These are phyloP conservation scores for Penicillium fimorum DNA, from an alignment of 495 filamentous ascomycete genomes.

Conservation along the genomic window DNA sequence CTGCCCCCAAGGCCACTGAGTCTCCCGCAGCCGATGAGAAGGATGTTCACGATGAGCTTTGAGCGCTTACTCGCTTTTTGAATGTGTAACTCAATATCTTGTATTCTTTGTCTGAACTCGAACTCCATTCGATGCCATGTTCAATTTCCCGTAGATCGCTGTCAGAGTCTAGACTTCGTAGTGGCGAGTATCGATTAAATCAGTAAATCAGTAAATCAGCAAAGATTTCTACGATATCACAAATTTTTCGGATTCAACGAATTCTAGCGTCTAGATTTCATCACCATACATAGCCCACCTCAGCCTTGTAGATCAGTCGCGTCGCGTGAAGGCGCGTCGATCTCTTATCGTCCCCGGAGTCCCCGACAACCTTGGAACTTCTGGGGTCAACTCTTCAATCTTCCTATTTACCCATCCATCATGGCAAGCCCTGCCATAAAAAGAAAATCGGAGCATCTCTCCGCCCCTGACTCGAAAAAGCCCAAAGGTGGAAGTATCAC, in stretches of 20 bases:
- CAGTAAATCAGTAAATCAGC: background rate
- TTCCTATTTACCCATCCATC: conserved; percentile 11
- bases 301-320: conserved; percentile 12
- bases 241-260: background rate
- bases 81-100: conserved; percentile 22
- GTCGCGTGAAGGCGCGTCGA: conserved; percentile 21
- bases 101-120: conserved; percentile 20
- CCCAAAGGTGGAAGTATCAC: conserved; percentile 65
- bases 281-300: background rate
- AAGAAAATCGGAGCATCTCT: conserved; percentile 37
- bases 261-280: background rate
- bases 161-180: background rate
- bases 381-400: background rate
- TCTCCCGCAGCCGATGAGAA: conserved; percentile 32
- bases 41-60: conserved; percentile 45
- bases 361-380: background rate
- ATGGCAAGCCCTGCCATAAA: conserved; percentile 37
- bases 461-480: conserved; percentile 52
- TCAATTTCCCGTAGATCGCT: background rate
- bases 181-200: background rate
- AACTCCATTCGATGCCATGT: conserved; percentile 11
- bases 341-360: conserved; percentile 2
- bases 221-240: background rate
- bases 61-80: conserved; percentile 20
- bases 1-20: conserved; percentile 27